Conservation (phyloP, 139 green algal species). For the Chlorella ohadii region DNA sequence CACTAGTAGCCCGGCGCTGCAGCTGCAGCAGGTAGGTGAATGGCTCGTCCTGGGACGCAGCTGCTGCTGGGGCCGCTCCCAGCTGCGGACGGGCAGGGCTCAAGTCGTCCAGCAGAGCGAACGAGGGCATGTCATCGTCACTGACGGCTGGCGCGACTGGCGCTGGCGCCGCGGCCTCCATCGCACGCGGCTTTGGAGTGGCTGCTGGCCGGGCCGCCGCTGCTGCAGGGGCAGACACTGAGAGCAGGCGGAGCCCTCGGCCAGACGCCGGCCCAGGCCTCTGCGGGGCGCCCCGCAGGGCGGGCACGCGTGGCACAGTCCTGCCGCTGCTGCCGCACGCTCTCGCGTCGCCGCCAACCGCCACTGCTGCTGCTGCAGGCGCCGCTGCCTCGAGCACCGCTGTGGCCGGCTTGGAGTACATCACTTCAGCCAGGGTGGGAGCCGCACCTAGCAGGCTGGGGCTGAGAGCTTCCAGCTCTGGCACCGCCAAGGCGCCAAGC, state of each 20-base stretch:
- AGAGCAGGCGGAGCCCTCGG: too few relatives aligned
- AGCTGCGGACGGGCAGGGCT: neutral
- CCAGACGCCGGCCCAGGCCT: too few relatives aligned
- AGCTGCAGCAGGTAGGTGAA: constrained; percentile 36
- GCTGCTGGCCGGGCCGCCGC: neutral
- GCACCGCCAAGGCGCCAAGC: neutral
- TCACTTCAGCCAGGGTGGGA: constrained; percentile 25
- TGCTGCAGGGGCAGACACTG: neutral
- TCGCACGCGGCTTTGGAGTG: too few relatives aligned
- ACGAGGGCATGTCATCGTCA: constrained; percentile 25
- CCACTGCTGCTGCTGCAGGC: neutral
- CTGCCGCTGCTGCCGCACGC: neutral
- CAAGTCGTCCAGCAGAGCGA: constrained; percentile 6
- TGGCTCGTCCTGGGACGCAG: neutral
- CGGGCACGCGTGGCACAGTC: neutral
- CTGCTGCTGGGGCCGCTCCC: neutral
- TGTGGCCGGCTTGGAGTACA: neutral
- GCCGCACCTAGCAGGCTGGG: neutral
- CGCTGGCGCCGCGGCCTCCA: neutral
- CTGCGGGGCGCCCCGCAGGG: neutral
- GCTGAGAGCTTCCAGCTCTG: neutral
- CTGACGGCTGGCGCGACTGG: neutral
- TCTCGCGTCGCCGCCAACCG: neutral
- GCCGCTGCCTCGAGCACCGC: neutral
- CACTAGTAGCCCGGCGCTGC: neutral